These are phyloP conservation scores for Lactarius hengduanensis DNA, from an alignment of 768 basidiomycete species.

Conservation along the genomic window DNA sequence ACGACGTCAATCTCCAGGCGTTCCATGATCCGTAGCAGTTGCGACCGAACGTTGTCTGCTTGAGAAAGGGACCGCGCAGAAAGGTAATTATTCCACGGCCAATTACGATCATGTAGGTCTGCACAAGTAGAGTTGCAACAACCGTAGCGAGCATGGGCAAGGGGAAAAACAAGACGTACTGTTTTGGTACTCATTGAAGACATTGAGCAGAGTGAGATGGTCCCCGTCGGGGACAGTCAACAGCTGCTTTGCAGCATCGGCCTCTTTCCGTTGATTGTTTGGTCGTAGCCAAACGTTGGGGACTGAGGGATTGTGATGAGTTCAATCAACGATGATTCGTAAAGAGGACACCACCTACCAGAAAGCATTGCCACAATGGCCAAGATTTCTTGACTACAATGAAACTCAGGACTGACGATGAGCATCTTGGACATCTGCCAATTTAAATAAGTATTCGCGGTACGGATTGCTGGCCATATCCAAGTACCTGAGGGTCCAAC, in stretches of 20 bases:
- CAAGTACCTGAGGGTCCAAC: conserved; percentile 84
- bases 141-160: background rate
- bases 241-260: conserved; percentile 86
- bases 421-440: conserved; percentile 85
- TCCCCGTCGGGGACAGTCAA: conserved; percentile 95
- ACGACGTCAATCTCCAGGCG: conserved; percentile 78
- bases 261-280: conserved; percentile 81
- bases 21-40: conserved; percentile 90
- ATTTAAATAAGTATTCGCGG: background rate
- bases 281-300: conserved; percentile 96
- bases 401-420: conserved; percentile 91
- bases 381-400: conserved; percentile 93
- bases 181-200: conserved; percentile 87
- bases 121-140: background rate
- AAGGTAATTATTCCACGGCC: conserved; percentile 91
- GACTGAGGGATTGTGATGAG: conserved; percentile 44
- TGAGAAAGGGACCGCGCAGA: conserved; percentile 79
- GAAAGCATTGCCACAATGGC: conserved; percentile 97
- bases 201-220: conserved; percentile 91
- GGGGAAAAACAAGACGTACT: conserved; percentile 47
- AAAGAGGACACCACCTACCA: conserved; percentile 44
- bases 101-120: conserved; percentile 63
- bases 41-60: conserved; percentile 90
- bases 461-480: background rate
- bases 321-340: background rate